Conservation (phyloP, 768 basidiomycete genomes). For the Psilocybe tampanensis region DNA sequence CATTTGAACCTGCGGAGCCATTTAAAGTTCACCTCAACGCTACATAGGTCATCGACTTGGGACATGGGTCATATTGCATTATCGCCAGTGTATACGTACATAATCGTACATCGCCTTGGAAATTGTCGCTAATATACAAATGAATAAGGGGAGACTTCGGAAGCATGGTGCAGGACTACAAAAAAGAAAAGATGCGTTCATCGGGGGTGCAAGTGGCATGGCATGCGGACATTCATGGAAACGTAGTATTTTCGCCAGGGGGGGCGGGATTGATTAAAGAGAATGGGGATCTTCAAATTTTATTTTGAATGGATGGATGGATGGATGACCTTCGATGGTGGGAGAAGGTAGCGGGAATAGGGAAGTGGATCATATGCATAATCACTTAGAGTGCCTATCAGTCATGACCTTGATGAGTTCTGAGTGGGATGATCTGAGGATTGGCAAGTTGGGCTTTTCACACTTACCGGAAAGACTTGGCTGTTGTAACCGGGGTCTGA, state of each 20-base stretch:
- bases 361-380: constrained; percentile 3
- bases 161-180: constrained; percentile 5
- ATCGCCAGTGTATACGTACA: background rate
- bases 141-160: background rate
- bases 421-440: constrained; percentile 17
- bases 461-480: constrained; percentile 18
- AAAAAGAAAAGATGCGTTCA: background rate
- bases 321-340: constrained; percentile 10
- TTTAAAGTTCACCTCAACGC: too few species aligned
- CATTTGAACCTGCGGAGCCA: too few species aligned
- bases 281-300: constrained; percentile 7
- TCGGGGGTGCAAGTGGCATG: constrained; percentile 1
- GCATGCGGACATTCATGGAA: constrained; percentile 5
- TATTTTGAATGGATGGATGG: background rate
- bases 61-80: background rate
- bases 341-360: constrained; percentile 5
- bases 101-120: constrained; percentile 8
- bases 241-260: background rate
- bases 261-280: constrained; percentile 4
- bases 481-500: constrained; percentile 20
- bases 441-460: constrained; percentile 8
- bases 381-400: constrained; percentile 24
- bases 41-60: constrained; percentile 2
- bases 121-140: constrained; percentile 13
- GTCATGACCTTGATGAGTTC: constrained; percentile 17